Conservation (phyloP, 371 early-diverging fungal genomes). For the Chytridium lagenaria region DNA sequence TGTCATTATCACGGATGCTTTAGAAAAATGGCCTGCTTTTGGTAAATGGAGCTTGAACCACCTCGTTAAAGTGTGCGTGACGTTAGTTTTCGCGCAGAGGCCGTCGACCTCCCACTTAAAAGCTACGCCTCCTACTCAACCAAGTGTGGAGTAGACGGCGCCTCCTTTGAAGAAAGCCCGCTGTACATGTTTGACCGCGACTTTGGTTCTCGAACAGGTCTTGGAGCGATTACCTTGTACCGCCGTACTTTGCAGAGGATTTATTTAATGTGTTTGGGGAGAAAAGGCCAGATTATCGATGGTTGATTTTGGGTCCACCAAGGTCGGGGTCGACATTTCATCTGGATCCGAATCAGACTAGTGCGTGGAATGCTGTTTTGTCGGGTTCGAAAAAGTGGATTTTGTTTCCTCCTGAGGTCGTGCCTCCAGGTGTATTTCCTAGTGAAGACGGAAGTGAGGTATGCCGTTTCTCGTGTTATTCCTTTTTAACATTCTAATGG, state of each 20-base stretch:
- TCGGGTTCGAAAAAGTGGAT: conserved; percentile 65
- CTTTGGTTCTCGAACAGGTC: conserved; percentile 56
- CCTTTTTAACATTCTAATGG: too few species aligned
- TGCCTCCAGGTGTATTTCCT: conserved; percentile 75
- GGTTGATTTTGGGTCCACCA: conserved; percentile 74
- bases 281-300: conserved; percentile 69
- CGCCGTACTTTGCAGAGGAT: conserved; percentile 67
- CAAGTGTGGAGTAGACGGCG: conserved; percentile 50
- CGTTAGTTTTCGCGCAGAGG: conserved; percentile 65
- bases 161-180: conserved; percentile 54
- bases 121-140: conserved; percentile 61
- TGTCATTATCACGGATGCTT: conserved; percentile 66
- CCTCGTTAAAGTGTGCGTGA: conserved; percentile 50
- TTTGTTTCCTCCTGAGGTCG: conserved; percentile 63
- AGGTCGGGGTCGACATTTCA: conserved; percentile 70
- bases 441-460: conserved; percentile 69
- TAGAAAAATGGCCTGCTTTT: conserved; percentile 65
- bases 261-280: conserved; percentile 61
- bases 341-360: conserved; percentile 73
- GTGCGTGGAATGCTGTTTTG: conserved; percentile 76
- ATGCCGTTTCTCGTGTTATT: too few species aligned
- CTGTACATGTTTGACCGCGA: conserved; percentile 74
- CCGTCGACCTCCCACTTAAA: conserved; percentile 58
- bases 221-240: conserved; percentile 64
- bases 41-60: conserved; percentile 53